These are phyloP conservation scores for Leccinum solheimii DNA, from an alignment of 1,284 basidiomycete species.

Conservation along the genomic window DNA sequence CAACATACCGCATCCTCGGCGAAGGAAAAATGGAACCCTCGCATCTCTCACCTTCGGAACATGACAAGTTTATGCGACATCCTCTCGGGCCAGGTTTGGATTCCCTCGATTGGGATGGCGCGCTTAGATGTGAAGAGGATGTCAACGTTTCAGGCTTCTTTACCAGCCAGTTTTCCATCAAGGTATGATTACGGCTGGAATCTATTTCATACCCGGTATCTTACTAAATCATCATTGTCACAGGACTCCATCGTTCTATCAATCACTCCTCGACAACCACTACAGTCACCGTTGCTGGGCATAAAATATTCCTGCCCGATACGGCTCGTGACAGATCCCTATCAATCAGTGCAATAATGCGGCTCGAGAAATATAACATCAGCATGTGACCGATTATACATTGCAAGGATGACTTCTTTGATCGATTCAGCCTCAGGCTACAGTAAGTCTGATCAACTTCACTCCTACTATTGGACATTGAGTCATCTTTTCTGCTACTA, in stretches of 20 bases:
- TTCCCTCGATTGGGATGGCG: conserved; percentile 35
- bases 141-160: conserved; percentile 21
- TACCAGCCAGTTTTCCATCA: conserved; percentile 26
- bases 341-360: conserved; percentile 18
- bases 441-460: background rate
- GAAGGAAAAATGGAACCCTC: conserved; percentile 26
- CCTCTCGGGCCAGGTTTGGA: conserved; percentile 20
- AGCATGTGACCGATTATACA: background rate
- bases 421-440: background rate
- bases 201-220: background rate
- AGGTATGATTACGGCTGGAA: conserved; percentile 13
- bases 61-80: conserved; percentile 4
- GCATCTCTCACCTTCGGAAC: conserved; percentile 1
- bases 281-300: conserved; percentile 30
- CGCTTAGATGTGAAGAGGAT: conserved; percentile 23
- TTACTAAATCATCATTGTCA: background rate
- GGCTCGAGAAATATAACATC: background rate
- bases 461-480: background rate
- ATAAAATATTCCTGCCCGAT: conserved; percentile 25
- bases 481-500: background rate
- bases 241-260: conserved; percentile 34
- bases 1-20: conserved; percentile 14
- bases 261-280: conserved; percentile 28
- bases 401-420: background rate
- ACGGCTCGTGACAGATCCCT: conserved; percentile 31